Conservation (phyloP, 2,329 filamentous ascomycete genomes). For the Penicillium paneum region DNA sequence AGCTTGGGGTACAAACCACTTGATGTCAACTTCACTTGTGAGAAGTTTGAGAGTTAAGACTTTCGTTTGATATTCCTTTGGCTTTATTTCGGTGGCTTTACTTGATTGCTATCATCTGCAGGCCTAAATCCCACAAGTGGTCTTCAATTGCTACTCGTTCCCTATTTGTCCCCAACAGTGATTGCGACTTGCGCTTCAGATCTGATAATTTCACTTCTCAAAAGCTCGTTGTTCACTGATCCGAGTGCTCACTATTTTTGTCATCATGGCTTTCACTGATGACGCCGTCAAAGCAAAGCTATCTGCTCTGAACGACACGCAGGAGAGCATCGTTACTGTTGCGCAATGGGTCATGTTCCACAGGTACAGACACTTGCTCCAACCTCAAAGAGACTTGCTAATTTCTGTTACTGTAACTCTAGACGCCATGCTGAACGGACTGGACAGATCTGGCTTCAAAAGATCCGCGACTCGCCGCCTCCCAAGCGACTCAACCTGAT, state of each 20-base stretch:
- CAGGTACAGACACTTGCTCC: conserved; percentile 56
- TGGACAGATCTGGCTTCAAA: conserved; percentile 85
- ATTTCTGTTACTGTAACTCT: conserved; percentile 5
- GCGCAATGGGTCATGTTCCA: conserved; percentile 99
- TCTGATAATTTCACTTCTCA: not conserved
- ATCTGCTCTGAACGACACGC: conserved; percentile 91
- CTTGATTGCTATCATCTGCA: not conserved
- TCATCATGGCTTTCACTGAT: conserved; percentile 85
- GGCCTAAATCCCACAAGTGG: not conserved
- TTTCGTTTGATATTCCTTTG: not conserved
- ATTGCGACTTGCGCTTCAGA: not conserved
- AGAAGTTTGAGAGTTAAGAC: not conserved
- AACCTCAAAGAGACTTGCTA: conserved; percentile 19
- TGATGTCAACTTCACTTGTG: conserved; percentile 14
- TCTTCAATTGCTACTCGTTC: not conserved
- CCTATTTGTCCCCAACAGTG: not conserved
- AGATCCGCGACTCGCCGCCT: conserved; percentile 80
- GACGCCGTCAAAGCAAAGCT: conserved; percentile 94
- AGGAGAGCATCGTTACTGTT: conserved; percentile 93
- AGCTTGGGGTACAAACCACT: conserved; percentile 5
- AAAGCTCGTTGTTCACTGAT: not conserved
- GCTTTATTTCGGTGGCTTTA: not conserved
- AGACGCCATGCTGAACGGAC: conserved; percentile 92
- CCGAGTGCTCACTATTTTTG: not conserved
- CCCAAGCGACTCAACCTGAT: conserved; percentile 85